Percentiles rank a stretch among this genome's conserved stretches.
Conservation (phyloP, 2,329 filamentous ascomycete genomes). For the Coleophoma eucalyptorum region DNA sequence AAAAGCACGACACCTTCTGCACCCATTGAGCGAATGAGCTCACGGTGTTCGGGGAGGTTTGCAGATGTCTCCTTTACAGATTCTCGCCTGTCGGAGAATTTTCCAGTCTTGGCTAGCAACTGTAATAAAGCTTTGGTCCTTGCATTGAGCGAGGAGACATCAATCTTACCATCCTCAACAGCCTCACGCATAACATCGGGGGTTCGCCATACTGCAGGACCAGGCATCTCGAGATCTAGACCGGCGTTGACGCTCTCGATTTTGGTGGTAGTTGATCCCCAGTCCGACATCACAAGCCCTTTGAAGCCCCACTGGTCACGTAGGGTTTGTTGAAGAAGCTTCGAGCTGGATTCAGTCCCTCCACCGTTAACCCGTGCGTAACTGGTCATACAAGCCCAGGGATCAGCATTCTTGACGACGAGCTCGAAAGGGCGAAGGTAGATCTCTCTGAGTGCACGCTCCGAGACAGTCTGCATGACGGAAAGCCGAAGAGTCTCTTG, state of each 20-base stretch:
- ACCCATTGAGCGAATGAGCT: constrained; percentile 2
- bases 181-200: background rate
- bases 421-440: constrained; percentile 54
- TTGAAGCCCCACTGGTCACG: constrained; percentile 63
- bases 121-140: background rate
- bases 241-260: constrained; percentile 43
- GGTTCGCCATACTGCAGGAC: constrained; percentile 28
- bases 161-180: constrained; percentile 43
- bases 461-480: constrained; percentile 49
- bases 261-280: constrained; percentile 54
- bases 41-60: constrained; percentile 35
- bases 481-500: constrained; percentile 55
- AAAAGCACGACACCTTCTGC: constrained; percentile 5
- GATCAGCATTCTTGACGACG: constrained; percentile 42
- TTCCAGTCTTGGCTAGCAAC: constrained; percentile 10
- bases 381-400: constrained; percentile 53
- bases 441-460: constrained; percentile 54
- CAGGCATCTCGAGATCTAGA: constrained; percentile 55
- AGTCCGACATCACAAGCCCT: constrained; percentile 57
- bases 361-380: constrained; percentile 41
- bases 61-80: too few relatives aligned
- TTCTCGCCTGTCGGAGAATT: constrained; percentile 31
- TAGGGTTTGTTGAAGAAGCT: constrained; percentile 33
- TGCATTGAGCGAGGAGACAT: constrained; percentile 1
- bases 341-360: too few relatives aligned